These are phyloP conservation scores for apple (Malus domestica) DNA, from an alignment of 306 rosid genomes.

Conservation along the genomic window ASM211411v1 NC_041799.1:3663501-3664000, in stretches of 20 bases:
- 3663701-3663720: neutral
- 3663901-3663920: neutral
- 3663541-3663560: neutral
- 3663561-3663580: neutral
- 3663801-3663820: conserved; percentile 53
- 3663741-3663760: conserved; percentile 57
- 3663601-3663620: neutral
- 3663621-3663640: neutral
- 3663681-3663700: neutral
- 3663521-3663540: no score
- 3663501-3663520: neutral
- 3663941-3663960: neutral
- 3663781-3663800: conserved; percentile 55
- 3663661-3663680: neutral
- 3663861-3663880: neutral
- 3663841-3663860: conserved; percentile 52
- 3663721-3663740: conserved; percentile 39
- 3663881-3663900: neutral
- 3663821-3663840: conserved; percentile 58
- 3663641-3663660: neutral
- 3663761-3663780: conserved; percentile 50
- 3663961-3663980: neutral
- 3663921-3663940: neutral
- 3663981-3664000: neutral
- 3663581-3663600: neutral